Evolutionary conservation across 2,329 filamentous ascomycete genomes (phyloP).

Genomic region (Paecilomyces formosus): DNA sequence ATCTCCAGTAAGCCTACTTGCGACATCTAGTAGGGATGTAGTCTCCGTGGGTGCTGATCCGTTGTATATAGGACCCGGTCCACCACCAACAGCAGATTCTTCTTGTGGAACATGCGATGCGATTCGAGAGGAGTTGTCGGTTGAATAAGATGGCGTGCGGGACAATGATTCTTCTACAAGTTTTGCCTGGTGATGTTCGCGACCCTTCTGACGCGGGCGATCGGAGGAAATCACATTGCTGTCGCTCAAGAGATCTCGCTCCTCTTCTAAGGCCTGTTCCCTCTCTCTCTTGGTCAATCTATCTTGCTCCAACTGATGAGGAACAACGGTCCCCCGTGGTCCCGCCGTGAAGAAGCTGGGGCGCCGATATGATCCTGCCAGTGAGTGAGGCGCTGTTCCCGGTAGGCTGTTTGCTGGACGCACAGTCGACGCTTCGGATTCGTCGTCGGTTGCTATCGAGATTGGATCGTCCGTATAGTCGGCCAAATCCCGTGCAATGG

Average conservation of each 20-base stretch:
- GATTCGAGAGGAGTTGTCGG: not conserved
- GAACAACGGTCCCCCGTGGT: slow-evolving; percentile 61
- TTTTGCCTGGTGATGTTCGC: slow-evolving; percentile 16
- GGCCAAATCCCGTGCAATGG: slow-evolving; percentile 59
- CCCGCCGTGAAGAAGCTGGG: slow-evolving; percentile 70
- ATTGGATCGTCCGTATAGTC: slow-evolving; percentile 53
- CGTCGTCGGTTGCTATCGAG: slow-evolving; percentile 24
- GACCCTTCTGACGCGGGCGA: slow-evolving; percentile 20
- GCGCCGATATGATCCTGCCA: slow-evolving; percentile 63
- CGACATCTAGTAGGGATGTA: slow-evolving; percentile 42
- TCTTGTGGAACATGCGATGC: not conserved
- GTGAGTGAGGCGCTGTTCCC: slow-evolving; percentile 36
- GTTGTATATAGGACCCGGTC: not conserved
- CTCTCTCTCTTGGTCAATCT: slow-evolving; percentile 46
- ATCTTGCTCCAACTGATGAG: slow-evolving; percentile 36
- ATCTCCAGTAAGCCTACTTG: slow-evolving; percentile 36
- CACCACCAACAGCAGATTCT: not conserved
- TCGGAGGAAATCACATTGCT: slow-evolving; percentile 52
- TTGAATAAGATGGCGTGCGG: not conserved
- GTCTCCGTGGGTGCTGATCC: slow-evolving; percentile 31
- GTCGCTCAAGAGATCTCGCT: slow-evolving; percentile 52
- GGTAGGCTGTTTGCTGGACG: slow-evolving; percentile 32
- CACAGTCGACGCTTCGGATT: slow-evolving; percentile 32
- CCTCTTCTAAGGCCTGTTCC: slow-evolving; percentile 48
- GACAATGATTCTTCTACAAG: slow-evolving; percentile 16